phyloP scores from a whole-genome alignment of 2,329 filamentous ascomycete species.

The Fusarium multiceps region DNA sequence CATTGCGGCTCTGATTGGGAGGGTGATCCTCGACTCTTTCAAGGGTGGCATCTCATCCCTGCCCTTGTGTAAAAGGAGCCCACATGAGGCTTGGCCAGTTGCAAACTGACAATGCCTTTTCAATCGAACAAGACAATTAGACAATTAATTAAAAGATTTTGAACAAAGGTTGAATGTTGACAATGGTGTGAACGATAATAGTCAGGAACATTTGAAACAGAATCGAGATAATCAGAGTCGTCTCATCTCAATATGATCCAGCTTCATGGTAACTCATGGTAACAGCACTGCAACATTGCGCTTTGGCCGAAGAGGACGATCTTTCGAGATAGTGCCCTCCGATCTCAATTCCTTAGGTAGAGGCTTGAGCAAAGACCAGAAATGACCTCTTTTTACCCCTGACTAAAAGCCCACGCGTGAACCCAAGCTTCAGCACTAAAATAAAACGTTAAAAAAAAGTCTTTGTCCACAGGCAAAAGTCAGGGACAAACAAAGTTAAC shows the following conservation, averaged over 20 bases:
- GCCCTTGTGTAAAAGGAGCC: slow-evolving; percentile 19
- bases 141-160: not conserved
- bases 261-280: not conserved
- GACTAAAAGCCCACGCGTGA: slow-evolving; percentile 21
- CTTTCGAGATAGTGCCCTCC: not conserved
- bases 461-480: slow-evolving; percentile 12
- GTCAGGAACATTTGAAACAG: slow-evolving; percentile 8
- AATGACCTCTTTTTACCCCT: slow-evolving; percentile 15
- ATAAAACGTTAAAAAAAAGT: slow-evolving; percentile 31
- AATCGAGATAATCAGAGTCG: slow-evolving; percentile 25
- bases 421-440: slow-evolving; percentile 33
- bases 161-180: not conserved
- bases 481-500: slow-evolving; percentile 11
- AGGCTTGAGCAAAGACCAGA: slow-evolving; percentile 7
- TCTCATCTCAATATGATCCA: slow-evolving; percentile 4
- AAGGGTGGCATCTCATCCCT: slow-evolving; percentile 24
- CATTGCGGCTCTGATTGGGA: slow-evolving; percentile 38
- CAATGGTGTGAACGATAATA: not conserved
- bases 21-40: slow-evolving; percentile 15
- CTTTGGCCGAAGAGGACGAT: not conserved
- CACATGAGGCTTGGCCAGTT: slow-evolving; percentile 38
- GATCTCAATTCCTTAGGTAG: slow-evolving; percentile 5
- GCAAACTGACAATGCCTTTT: slow-evolving; percentile 21
- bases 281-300: not conserved
- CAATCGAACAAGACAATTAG: not conserved